Base-by-base conservation (phyloP, 2,329 filamentous ascomycete genomes). In the Penicillium frequentans region DNA sequence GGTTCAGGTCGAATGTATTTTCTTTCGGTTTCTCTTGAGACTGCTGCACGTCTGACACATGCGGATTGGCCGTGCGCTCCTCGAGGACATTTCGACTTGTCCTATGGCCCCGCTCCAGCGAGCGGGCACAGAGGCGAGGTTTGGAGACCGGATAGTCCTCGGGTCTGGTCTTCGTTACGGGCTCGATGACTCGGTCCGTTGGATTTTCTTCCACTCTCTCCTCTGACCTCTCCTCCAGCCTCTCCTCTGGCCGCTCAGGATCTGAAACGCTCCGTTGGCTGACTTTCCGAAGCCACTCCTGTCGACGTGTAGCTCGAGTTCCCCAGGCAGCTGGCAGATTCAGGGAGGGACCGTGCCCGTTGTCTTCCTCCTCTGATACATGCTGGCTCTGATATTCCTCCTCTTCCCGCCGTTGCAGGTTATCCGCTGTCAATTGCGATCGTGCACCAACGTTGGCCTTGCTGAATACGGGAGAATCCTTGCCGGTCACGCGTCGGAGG, bases 291-390 rank as follows among this genome's bases (percentile, higher is more conserved):
- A 75, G 54, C 75, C 75, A 77, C 51, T 72, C 70, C 31, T 67
- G 69, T 50, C 66, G 68, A 35, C 61, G 64, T 49, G 62, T 68
- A 37, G 69, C 70, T 19, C 69, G 68, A 57, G 62, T 68, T 5
- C 74, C 75, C 75, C 75, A 78, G 11, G 55, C 70, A 44, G 58
- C 64, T 13, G 75, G 75, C 8, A 77, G 55, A 50, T 77, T 77
- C 24, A 77, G 56, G 19, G 69, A 62, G 16, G 68, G 73, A 27
- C 70, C 68, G 44, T 58, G 53, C 3, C 64, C 65, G 33, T 68
- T 64, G 13, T 72, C 68, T 26, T 68, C 60, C 23, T 68, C 60
- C 24, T 66, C 62, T 1, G 58, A 56, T 3, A 52, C 39, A 10
- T 67, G 37, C 6, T 50, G 23, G 14, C 26, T 42, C 9, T 54